Evolutionary conservation across 768 basidiomycete genomes (phyloP).

Genomic region (Rhizopogon vulgaris): DNA sequence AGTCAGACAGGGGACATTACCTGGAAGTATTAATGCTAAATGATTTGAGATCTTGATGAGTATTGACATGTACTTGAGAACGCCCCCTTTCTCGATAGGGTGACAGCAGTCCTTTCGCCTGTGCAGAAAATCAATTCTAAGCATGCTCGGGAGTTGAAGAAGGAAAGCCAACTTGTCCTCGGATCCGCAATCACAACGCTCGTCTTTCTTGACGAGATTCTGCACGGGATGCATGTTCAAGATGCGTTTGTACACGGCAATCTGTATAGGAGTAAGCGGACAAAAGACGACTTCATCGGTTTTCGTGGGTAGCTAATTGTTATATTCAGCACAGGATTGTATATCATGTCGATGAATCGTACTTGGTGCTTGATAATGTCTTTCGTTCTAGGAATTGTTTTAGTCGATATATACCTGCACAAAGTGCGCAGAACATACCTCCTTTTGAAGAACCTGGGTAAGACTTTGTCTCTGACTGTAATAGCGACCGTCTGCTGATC

Average conservation of each 20-base stretch:
- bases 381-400: conserved; percentile 49
- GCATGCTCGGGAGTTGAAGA: neutral
- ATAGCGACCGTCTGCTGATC: conserved; percentile 46
- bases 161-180: conserved; percentile 39
- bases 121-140: conserved; percentile 18
- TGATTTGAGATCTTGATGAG: conserved; percentile 88
- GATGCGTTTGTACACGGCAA: conserved; percentile 66
- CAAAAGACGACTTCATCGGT: conserved; percentile 92
- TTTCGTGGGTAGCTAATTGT: conserved; percentile 73
- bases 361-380: conserved; percentile 69
- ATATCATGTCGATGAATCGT: neutral
- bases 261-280: conserved; percentile 70
- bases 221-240: conserved; percentile 61
- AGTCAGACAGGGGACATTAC: conserved; percentile 30
- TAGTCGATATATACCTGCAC: neutral
- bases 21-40: conserved; percentile 77
- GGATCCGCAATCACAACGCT: conserved; percentile 68
- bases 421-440: conserved; percentile 36
- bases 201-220: conserved; percentile 65
- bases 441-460: conserved; percentile 82
- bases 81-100: conserved; percentile 36
- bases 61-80: conserved; percentile 77
- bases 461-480: conserved; percentile 55
- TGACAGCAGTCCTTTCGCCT: conserved; percentile 59
- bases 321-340: neutral